These are phyloP conservation scores for Pyrenophora graminea DNA, from an alignment of 2,329 filamentous ascomycete genomes.

Conservation along the genomic window DNA sequence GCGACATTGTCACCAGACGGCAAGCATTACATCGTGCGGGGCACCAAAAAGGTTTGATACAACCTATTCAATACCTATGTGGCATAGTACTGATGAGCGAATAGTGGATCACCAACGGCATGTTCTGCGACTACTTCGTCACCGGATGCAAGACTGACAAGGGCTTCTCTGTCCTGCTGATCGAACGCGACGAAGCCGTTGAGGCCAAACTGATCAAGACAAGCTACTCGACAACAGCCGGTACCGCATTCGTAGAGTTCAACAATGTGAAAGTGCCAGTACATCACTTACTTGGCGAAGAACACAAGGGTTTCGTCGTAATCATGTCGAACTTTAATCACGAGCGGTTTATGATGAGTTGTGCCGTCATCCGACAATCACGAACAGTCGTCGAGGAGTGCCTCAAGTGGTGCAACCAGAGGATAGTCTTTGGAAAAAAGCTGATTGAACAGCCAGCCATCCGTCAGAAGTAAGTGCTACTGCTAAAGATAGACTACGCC, in stretches of 20 bases:
- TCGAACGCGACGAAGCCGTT: conserved; percentile 73
- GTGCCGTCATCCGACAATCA: conserved; percentile 65
- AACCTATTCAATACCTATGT: too few species aligned
- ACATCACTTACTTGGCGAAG: conserved; percentile 75
- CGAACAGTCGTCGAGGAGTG: conserved; percentile 79
- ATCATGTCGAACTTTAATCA: conserved; percentile 90
- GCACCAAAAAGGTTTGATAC: conserved; percentile 63
- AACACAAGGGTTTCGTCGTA: conserved; percentile 84
- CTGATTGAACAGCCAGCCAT: conserved; percentile 84
- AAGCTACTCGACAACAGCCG: conserved; percentile 77
- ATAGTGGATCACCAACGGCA: conserved; percentile 78
- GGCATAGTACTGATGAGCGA: too few species aligned
- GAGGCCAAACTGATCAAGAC: conserved; percentile 81
- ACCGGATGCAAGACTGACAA: conserved; percentile 78
- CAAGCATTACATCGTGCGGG: conserved; percentile 66
- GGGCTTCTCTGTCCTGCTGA: conserved; percentile 75
- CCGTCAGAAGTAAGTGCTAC: conserved; percentile 66
- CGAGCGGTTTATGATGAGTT: conserved; percentile 77
- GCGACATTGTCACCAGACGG: conserved; percentile 54
- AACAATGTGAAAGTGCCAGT: conserved; percentile 86
- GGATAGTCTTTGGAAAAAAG: conserved; percentile 80
- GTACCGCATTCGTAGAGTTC: conserved; percentile 78
- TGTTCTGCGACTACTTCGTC: conserved; percentile 82
- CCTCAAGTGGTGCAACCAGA: conserved; percentile 86
- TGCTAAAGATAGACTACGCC: not conserved